Evolutionary conservation across 192 early-diverging fungal species (phyloP), one percentile per base, ranked within the genome.

Genomic region (Coemansia sp.): DNA sequence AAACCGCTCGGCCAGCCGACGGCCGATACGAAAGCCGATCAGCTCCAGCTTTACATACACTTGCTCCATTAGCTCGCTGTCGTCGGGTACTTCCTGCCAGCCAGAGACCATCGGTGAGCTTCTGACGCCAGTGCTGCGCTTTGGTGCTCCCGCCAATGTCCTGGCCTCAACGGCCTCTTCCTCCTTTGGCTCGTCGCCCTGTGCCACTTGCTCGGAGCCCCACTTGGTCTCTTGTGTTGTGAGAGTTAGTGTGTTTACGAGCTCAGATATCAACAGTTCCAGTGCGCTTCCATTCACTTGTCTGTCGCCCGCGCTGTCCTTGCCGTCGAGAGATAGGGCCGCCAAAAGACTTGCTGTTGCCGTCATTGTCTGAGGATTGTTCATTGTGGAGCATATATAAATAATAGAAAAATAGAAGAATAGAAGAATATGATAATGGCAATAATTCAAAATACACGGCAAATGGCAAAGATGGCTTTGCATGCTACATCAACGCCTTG

Each of bases 1-100:
- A 66, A 94, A 90, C 90, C 88, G 90, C 83, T 99, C 96, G 23
- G 91, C 89, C 17, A 99, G 82, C 31, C 93, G 90, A 70, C 88
- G 84, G 7, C 96, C 96, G 38, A 98, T 93, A 21, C 91, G 87
- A 78, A 92, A 97, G 4, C 97, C 97, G 34, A 97, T 86, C 68
- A 82, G 85, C 70, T 99, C 95, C 41, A 99, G 85, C 77, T 95
- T 96, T 63, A 90, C 93, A 68, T 91, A 97, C 14, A 95, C 90
- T 19, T 91, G 89, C 75, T 96, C 97, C 73, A 89, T 89, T 37
- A 94, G 90, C 63, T 87, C 88, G 50, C 93, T 93, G 57, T 68
- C 68, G 46, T 71, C 75, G 6, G 80, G 75, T 7, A 77, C 66
- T 31, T 82, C 80, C 31, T 32, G 44, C 80, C 80, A 77, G 45